A percentile compares a stretch with the other conserved stretches of the same genome.
Conservation (phyloP, 352 stramenopile genomes). For the Pythium phragmitis region DNA sequence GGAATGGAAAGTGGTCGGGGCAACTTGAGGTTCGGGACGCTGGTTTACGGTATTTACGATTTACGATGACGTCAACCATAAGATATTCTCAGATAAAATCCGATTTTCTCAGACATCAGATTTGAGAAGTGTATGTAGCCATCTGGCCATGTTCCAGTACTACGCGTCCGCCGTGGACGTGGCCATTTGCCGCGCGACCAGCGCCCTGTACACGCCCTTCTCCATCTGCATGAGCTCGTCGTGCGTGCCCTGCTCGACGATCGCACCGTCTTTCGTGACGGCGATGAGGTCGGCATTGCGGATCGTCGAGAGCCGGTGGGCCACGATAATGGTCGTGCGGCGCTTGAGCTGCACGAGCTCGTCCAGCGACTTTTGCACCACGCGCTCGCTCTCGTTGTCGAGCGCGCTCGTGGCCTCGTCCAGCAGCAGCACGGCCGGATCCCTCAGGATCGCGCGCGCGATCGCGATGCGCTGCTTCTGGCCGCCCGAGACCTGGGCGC, state of each 20-base stretch:
- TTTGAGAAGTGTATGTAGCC: too few relatives aligned
- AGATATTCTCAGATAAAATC: too few relatives aligned
- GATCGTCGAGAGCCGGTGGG: constrained; percentile 90
- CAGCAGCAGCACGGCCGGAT: constrained; percentile 83
- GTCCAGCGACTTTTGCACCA: constrained; percentile 29
- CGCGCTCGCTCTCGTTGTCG: constrained; percentile 74
- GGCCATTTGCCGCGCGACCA: constrained; percentile 23
- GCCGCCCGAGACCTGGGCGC: constrained; percentile 47
- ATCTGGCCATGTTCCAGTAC: neutral
- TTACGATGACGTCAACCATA: too few relatives aligned
- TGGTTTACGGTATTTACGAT: too few relatives aligned
- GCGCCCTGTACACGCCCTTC: constrained; percentile 20
- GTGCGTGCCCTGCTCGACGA: constrained; percentile 89
- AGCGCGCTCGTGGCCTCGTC: constrained; percentile 82
- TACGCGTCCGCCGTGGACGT: neutral
- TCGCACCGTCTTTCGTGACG: constrained; percentile 73
- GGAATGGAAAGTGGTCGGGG: neutral
- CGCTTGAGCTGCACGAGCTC: constrained; percentile 22
- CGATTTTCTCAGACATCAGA: too few relatives aligned
- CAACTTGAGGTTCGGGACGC: too few relatives aligned
- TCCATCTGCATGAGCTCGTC: constrained; percentile 65
- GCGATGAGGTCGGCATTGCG: constrained; percentile 89
- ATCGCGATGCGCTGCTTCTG: constrained; percentile 89
- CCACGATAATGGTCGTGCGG: constrained; percentile 84
- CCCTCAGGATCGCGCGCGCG: constrained; percentile 59